Evolutionary conservation across 805 yeast genomes (phyloP), one percentile per base, ranked within the genome.

Genomic region (Yamadazyma kitorensis): DNA sequence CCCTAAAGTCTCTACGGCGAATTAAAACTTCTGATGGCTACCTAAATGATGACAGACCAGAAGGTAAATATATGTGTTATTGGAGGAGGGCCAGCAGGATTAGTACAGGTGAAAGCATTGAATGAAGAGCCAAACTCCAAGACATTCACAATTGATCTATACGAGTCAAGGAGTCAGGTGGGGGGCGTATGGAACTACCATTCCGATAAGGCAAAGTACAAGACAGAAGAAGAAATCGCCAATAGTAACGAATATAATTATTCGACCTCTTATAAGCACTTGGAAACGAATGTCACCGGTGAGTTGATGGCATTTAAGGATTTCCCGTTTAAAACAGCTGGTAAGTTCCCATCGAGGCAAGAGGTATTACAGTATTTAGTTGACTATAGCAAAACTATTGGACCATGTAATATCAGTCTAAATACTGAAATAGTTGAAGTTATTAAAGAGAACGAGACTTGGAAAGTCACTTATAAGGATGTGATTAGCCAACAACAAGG

Each of bases 51-150:
- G 10, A 19, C 22, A 6, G 22, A 19, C 10, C 10, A 19, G 6
- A 10, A 6, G 22, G 22, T 7, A n/a, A n/a, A n/a, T n/a, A n/a
- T 84, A 3, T 87, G 86, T 0, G 73, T 86, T 6, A 68, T 86
- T 16, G 95, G 95, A 2, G 88, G 77, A 2, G 95, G 94, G 0
- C 89, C 93, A 0, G 70, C 76, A 27, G 94, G 91, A 0, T 58
- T 81, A 14, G 86, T 80, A 0, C 61, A 74, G 3, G 78, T 85
- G 0, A 76, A 79, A 38, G 86, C 88, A 0, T 61, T 86, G 8
- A 43, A 73, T 6, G 70, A 64, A 7, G 88, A 80, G 44, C 49
- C 50, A 2, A 48, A 55, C 1, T n/a, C n/a, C n/a, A n/a, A n/a
- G n/a, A 51, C 59, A 3, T 72, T 73, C 43, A 59, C 66, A 21